phyloP scores from a whole-genome alignment of 352 stramenopile genomes.

The Pythium myriotylum region DNA sequence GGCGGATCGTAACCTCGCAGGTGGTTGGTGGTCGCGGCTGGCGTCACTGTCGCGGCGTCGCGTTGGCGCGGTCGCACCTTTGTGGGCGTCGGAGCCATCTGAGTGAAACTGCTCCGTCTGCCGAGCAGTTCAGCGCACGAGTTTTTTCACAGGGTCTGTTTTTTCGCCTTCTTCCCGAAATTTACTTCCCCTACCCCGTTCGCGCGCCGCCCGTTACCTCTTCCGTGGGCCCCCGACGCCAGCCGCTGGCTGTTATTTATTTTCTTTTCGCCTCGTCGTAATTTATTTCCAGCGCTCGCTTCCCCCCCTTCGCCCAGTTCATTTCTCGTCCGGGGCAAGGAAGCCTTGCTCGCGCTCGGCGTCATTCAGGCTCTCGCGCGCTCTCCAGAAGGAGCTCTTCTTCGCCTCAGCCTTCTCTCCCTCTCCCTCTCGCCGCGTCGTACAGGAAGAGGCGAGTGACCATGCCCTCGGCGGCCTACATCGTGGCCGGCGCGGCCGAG shows the following conservation, averaged over 20 bases:
- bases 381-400: neutral
- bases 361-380: conserved; percentile 9
- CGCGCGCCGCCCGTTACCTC: conserved; percentile 9
- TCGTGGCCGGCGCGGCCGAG: conserved; percentile 79
- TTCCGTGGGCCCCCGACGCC: neutral
- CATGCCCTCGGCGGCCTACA: conserved; percentile 59
- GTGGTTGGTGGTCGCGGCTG: neutral
- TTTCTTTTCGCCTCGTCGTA: too few species aligned
- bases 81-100: conserved; percentile 6
- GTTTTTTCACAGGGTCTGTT: neutral
- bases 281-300: too few species aligned
- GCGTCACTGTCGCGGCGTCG: conserved; percentile 19
- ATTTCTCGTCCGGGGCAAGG: conserved; percentile 34
- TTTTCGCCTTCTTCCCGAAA: neutral
- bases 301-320: conserved; percentile 1
- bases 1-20: too few species aligned
- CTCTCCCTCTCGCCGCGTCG: neutral
- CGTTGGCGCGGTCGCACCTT: conserved; percentile 7
- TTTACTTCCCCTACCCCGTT: conserved; percentile 8
- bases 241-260: neutral
- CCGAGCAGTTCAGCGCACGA: neutral
- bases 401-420: neutral
- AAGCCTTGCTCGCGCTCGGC: conserved; percentile 1
- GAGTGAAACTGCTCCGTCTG: conserved; percentile 20
- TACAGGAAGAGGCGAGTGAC: conserved; percentile 6